Percentiles rank a stretch among this genome's conserved stretches.
Evolutionary conservation across 768 basidiomycete genomes (phyloP).

Genomic region (Lyophyllum semitale): DNA sequence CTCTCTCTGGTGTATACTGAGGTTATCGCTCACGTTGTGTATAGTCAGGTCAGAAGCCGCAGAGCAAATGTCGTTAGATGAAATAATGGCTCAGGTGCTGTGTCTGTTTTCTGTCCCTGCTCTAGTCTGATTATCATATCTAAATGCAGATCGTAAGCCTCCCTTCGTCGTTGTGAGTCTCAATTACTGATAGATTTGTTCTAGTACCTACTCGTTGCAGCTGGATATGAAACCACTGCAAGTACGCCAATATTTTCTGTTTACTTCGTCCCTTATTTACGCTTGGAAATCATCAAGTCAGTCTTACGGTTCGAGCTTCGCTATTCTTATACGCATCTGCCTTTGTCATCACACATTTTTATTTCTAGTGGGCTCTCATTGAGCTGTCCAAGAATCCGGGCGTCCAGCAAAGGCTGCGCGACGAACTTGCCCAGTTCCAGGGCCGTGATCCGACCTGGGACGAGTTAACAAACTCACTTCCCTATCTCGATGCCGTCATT

Average conservation of each 20-base stretch:
- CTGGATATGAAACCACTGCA: slow-evolving; percentile 24
- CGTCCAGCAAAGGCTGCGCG: slow-evolving; percentile 30
- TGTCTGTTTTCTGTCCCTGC: background rate
- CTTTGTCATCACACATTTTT: too few relatives aligned
- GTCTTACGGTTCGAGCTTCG: background rate
- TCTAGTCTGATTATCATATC: background rate
- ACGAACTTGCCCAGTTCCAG: slow-evolving; percentile 25
- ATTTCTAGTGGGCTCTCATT: too few relatives aligned
- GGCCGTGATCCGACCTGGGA: slow-evolving; percentile 12
- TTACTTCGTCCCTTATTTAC: background rate
- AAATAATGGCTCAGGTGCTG: background rate
- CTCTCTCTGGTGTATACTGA: background rate
- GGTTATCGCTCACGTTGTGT: background rate
- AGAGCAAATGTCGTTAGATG: background rate
- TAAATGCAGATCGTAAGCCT: background rate
- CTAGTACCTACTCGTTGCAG: slow-evolving; percentile 19
- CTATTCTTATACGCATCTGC: background rate
- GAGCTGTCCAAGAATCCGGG: slow-evolving; percentile 32
- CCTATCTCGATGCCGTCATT: slow-evolving; percentile 27
- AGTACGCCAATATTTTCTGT: too few relatives aligned
- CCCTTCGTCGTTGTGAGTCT: background rate
- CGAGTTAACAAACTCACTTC: slow-evolving; percentile 8
- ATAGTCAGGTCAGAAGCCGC: background rate
- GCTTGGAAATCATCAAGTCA: background rate
- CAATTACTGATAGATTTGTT: background rate